A percentile compares a stretch with the other conserved stretches of the same genome.
These are phyloP conservation scores for Agrocybe praecox DNA, from an alignment of 768 basidiomycete species.

Conservation along the genomic window DNA sequence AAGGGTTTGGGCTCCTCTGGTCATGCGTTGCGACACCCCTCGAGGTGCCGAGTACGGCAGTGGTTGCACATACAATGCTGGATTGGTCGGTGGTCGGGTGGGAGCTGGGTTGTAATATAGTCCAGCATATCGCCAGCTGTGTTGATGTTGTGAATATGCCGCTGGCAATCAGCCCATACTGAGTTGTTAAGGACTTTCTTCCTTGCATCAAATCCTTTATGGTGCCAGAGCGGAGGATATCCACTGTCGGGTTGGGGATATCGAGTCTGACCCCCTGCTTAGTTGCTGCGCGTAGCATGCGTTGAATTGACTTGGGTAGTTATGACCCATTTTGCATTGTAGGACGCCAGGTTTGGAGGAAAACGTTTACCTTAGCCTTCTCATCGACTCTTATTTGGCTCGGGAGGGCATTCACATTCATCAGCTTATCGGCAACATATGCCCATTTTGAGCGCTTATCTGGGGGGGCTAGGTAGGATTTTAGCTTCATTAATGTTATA, in stretches of 20 bases:
- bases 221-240: constrained; percentile 25
- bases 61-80: constrained; percentile 20
- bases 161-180: constrained; percentile 13
- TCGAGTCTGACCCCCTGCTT: constrained; percentile 18
- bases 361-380: constrained; percentile 13
- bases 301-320: constrained; percentile 12
- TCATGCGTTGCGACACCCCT: too few species aligned
- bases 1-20: too few species aligned
- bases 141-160: constrained; percentile 10
- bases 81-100: neutral
- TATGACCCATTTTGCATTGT: neutral
- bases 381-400: constrained; percentile 1
- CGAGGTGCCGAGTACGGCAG: constrained; percentile 5
- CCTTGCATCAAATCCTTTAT: constrained; percentile 14
- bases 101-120: neutral
- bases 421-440: constrained; percentile 23
- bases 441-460: constrained; percentile 28
- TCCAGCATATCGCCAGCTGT: constrained; percentile 14
- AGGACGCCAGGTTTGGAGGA: constrained; percentile 29
- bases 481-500: constrained; percentile 21
- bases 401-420: constrained; percentile 11
- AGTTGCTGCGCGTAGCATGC: constrained; percentile 19
- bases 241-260: constrained; percentile 16
- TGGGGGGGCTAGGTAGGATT: constrained; percentile 20
- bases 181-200: neutral